A percentile compares a stretch with the other conserved stretches of the same genome.
phyloP scores from a whole-genome alignment of 73 alveolate species.

The Paramecium sexaurelia region DNA sequence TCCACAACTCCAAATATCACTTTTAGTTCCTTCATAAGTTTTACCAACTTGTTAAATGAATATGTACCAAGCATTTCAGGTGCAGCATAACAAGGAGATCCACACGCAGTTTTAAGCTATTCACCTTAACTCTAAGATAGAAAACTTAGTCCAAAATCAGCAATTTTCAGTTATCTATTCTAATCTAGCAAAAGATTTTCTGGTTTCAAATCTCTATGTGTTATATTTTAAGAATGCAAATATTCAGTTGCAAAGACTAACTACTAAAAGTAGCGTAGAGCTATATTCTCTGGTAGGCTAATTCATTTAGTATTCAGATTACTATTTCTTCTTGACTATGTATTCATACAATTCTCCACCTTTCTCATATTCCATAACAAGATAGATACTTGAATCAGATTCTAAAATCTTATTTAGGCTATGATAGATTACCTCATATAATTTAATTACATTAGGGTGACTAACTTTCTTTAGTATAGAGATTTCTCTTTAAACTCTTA shows the following conservation, averaged over 20 bases:
- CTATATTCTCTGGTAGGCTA: conserved; percentile 10
- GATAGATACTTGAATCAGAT: conserved; percentile 76
- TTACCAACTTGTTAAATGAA: conserved; percentile 73
- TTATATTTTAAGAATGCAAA: conserved; percentile 71
- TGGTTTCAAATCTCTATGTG: conserved; percentile 80
- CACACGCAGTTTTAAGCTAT: conserved; percentile 77
- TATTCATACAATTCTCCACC: conserved; percentile 90
- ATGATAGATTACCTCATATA: conserved; percentile 53
- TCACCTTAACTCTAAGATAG: conserved; percentile 58
- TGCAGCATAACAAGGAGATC: conserved; percentile 87
- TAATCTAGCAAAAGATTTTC: conserved; percentile 77
- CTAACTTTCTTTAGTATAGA: neutral
- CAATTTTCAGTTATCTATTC: conserved; percentile 72
- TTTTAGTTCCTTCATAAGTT: conserved; percentile 68
- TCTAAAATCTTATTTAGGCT: conserved; percentile 51
- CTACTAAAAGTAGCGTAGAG: neutral
- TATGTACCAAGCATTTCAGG: conserved; percentile 82
- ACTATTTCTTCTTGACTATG: conserved; percentile 60
- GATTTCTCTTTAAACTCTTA: conserved; percentile 65
- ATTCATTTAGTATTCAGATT: neutral
- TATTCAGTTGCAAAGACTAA: conserved; percentile 72
- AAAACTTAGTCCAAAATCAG: conserved; percentile 78
- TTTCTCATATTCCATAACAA: conserved; percentile 85
- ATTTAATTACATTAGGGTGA: conserved; percentile 42
- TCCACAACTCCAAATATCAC: conserved; percentile 79